Conservation (phyloP, 345 rosid species). For the Gossypium arboreum region DNA sequence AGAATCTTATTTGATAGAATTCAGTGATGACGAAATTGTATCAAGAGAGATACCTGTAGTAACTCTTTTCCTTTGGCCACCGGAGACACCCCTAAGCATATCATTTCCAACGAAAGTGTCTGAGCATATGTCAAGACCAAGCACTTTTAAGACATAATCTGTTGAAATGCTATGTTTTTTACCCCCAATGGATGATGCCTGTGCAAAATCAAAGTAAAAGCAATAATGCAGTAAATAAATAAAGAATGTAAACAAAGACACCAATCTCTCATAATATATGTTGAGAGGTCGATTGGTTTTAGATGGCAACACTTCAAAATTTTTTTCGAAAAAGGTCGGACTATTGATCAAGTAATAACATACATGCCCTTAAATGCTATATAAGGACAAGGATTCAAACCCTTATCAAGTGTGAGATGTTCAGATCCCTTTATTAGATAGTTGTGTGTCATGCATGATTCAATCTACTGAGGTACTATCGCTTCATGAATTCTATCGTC, state of each 20-base stretch:
- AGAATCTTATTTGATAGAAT: background rate
- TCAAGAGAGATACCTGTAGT: conserved; percentile 57
- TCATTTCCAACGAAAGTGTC: conserved; percentile 88
- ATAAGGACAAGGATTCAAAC: too few species aligned
- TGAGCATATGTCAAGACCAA: conserved; percentile 86
- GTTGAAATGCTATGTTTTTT: conserved; percentile 73
- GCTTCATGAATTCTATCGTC: too few species aligned
- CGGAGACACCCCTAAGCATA: conserved; percentile 94
- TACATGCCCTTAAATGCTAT: too few species aligned
- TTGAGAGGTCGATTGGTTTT: too few species aligned
- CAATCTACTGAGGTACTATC: too few species aligned
- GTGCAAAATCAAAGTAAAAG: conserved; percentile 9
- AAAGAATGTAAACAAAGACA: background rate
- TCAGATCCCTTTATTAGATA: too few species aligned
- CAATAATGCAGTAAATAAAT: background rate
- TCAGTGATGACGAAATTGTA: background rate
- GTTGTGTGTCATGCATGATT: too few species aligned
- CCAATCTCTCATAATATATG: background rate
- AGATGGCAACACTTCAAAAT: too few species aligned
- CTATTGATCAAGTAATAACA: too few species aligned
- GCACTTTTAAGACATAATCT: conserved; percentile 78
- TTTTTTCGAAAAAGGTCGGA: too few species aligned
- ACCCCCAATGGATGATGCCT: conserved; percentile 84
- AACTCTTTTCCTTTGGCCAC: conserved; percentile 92
- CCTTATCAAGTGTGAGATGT: too few species aligned